Evolutionary conservation across 2,329 filamentous ascomycete species (phyloP).

Genomic region (Cladosporium sphaerospermum): DNA sequence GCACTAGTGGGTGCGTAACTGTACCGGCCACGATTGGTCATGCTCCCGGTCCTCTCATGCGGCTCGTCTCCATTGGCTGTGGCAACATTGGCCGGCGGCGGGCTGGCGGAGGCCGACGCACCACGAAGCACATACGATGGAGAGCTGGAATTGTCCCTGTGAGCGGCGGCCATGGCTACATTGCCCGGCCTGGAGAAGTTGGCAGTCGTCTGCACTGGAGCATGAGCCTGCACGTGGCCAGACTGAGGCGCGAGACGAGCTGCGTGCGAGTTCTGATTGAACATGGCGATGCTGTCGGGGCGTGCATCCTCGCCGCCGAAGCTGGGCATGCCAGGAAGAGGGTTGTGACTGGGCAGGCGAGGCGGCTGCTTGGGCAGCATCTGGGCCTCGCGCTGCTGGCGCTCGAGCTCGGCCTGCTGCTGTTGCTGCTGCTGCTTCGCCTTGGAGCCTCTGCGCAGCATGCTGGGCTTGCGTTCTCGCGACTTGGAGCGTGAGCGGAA

Average conservation of each 20-base stretch:
- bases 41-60: slow-evolving; percentile 73
- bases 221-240: slow-evolving; percentile 23
- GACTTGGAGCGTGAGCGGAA: slow-evolving; percentile 6
- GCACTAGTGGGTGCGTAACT: slow-evolving; percentile 93
- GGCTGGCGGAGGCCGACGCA: slow-evolving; percentile 18
- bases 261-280: slow-evolving; percentile 38
- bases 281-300: slow-evolving; percentile 56
- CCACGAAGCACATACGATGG: slow-evolving; percentile 22
- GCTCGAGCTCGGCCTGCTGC: slow-evolving; percentile 16
- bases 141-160: slow-evolving; percentile 22
- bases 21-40: slow-evolving; percentile 92
- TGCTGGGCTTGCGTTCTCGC: slow-evolving; percentile 13
- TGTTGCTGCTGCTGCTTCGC: slow-evolving; percentile 22
- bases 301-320: slow-evolving; percentile 58
- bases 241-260: slow-evolving; percentile 26
- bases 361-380: slow-evolving; percentile 55
- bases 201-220: slow-evolving; percentile 13
- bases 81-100: slow-evolving; percentile 12
- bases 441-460: slow-evolving; percentile 33
- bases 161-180: slow-evolving; percentile 16
- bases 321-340: slow-evolving; percentile 46
- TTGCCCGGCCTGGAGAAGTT: slow-evolving; percentile 29
- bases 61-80: slow-evolving; percentile 51
- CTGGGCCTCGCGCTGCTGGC: slow-evolving; percentile 31
- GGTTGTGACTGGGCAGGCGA: slow-evolving; percentile 45